Evolutionary conservation across 768 basidiomycete species (phyloP), one percentile per base, ranked within the genome.

Genomic region (Ramaria rubella): DNA sequence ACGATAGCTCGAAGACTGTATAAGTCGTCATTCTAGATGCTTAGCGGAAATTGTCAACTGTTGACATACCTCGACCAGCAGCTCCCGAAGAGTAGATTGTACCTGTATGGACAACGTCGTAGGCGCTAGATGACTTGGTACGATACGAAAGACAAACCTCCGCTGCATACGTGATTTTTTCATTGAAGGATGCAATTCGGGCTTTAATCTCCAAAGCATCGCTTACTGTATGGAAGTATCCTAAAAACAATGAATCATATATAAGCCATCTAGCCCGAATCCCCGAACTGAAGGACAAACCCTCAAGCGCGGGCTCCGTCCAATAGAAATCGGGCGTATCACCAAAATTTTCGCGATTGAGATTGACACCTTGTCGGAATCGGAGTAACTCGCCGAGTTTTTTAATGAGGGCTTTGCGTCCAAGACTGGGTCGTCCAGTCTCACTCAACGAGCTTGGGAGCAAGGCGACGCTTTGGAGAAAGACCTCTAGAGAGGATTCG

Each of bases 301-400:
- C 77, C 74, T 97, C 94, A 5, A 97, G 77, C 59, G 86, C 88
- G 0, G 94, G 91, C 66, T 96, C 91, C 17, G 87, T 79, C 94
- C 95, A 98, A 68, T 96, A 94, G 62, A 97, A 86, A 69, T 96
- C 89, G 0, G 90, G 91, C 1, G 85, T 83, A 64, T 94, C 93
- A 46, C 84, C 83, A 64, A 93, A 90, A 63, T 92, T 94, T 66
- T 92, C 87, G 44, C 87, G 76, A 63, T 89, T 92, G 52, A 97
- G 80, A 64, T 96, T 97, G 27, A 96, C 75, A 23, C 90, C 85
- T 72, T 97, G 95, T 43, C 95, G 78, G 68, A 97, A 90, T 64
- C 85, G 86, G 80, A 97, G 86, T 53, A 98, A 76, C 65, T 89
- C 83, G 9, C 95, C 95, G 2, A 97, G 77, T 69, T 95, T 94